phyloP scores from a whole-genome alignment of 2,329 filamentous ascomycete genomes.

The Sphaerulina populicola region DNA sequence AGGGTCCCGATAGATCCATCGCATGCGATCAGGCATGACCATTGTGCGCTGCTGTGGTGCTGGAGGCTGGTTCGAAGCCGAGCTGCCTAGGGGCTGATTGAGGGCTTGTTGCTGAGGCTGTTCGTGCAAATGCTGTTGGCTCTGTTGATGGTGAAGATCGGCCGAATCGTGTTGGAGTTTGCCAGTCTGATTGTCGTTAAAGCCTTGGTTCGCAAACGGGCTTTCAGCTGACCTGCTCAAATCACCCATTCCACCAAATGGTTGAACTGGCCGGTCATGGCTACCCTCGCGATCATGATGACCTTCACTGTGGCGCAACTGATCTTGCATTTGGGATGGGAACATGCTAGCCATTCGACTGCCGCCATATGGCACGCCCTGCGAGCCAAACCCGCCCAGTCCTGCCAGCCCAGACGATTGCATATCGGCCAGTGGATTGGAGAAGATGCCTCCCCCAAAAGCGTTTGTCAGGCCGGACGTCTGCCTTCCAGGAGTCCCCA shows the following conservation, averaged over 20 bases:
- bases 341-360: conserved; percentile 62
- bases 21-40: conserved; percentile 98
- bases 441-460: conserved; percentile 54
- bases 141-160: conserved; percentile 18
- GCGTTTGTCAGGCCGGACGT: conserved; percentile 43
- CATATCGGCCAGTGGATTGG: conserved; percentile 67
- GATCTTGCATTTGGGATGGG: conserved; percentile 79
- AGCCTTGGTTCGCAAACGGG: conserved; percentile 38
- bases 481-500: conserved; percentile 63
- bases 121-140: conserved; percentile 15
- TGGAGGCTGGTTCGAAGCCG: conserved; percentile 60
- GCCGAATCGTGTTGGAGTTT: conserved; percentile 16
- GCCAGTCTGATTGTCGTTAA: conserved; percentile 14
- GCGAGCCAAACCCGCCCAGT: conserved; percentile 59
- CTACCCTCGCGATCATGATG: conserved; percentile 44
- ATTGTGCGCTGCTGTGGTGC: conserved; percentile 70
- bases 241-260: conserved; percentile 24
- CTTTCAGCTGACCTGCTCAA: conserved; percentile 47
- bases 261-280: conserved; percentile 37
- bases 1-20: conserved; percentile 96
- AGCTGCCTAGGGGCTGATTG: conserved; percentile 36
- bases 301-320: conserved; percentile 56
- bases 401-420: conserved; percentile 65
- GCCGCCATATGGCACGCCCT: conserved; percentile 43
- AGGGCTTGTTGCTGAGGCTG: conserved; percentile 11